phyloP scores from a whole-genome alignment of 2,329 filamentous ascomycete genomes.

The Colletotrichum cordylinicola region DNA sequence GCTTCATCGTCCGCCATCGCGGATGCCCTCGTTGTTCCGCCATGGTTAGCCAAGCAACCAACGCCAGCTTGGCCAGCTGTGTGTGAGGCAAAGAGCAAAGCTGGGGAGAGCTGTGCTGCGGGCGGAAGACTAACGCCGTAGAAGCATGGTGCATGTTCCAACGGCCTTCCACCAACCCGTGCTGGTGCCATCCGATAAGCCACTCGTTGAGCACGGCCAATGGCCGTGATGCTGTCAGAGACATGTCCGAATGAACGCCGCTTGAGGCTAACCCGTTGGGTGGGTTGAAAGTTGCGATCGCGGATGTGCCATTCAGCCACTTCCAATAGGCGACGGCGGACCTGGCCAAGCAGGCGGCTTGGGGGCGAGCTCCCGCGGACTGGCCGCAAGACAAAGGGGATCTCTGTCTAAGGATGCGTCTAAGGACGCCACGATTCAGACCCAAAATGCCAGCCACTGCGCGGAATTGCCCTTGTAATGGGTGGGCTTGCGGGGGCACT shows the following conservation, averaged over 20 bases:
- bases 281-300: not conserved
- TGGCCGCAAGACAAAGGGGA: constrained; percentile 18
- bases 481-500: not conserved
- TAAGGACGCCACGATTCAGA: constrained; percentile 9
- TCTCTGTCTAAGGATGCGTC: not conserved
- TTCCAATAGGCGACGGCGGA: not conserved
- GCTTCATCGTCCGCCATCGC: not conserved
- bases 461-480: not conserved
- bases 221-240: constrained; percentile 14
- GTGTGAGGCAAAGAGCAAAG: not conserved
- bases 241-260: constrained; percentile 4
- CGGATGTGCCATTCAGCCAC: constrained; percentile 1
- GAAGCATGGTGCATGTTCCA: constrained; percentile 24
- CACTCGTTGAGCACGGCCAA: constrained; percentile 5
- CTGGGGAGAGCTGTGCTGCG: constrained; percentile 6
- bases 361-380: constrained; percentile 7
- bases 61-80: not conserved
- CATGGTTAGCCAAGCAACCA: constrained; percentile 16
- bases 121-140: constrained; percentile 10
- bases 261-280: constrained; percentile 4
- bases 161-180: constrained; percentile 21
- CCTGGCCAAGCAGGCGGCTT: not conserved
- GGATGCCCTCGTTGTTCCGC: not conserved
- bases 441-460: not conserved
- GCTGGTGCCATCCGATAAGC: constrained; percentile 20